phyloP scores from a whole-genome alignment of 2,329 filamentous ascomycete genomes.

The Trichoderma breve region DNA sequence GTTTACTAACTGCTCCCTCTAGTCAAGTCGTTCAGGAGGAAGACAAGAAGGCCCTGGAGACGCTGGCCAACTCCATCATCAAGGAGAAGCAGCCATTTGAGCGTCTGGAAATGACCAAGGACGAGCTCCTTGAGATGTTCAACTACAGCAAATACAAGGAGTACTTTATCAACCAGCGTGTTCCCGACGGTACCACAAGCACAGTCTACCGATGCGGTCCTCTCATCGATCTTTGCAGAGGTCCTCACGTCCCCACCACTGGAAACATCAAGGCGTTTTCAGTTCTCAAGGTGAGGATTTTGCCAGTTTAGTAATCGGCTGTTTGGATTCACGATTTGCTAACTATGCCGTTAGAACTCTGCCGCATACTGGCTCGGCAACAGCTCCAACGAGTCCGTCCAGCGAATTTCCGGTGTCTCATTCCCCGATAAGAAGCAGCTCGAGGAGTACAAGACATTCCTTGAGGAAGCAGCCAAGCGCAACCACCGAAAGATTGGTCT shows the following conservation, averaged over 20 bases:
- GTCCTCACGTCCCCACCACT: conserved; percentile 89
- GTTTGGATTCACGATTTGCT: conserved; percentile 12
- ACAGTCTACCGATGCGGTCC: conserved; percentile 95
- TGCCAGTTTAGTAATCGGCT: neutral
- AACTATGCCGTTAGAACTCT: conserved; percentile 53
- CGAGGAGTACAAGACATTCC: conserved; percentile 87
- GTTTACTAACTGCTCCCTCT: conserved; percentile 40
- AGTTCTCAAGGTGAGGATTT: conserved; percentile 66
- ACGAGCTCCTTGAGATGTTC: conserved; percentile 91
- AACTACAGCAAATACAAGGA: conserved; percentile 98
- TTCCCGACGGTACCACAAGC: conserved; percentile 82
- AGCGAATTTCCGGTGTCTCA: conserved; percentile 94
- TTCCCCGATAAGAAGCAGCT: conserved; percentile 95
- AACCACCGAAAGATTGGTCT: conserved; percentile 92
- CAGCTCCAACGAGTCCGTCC: conserved; percentile 88
- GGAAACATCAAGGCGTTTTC: conserved; percentile 92
- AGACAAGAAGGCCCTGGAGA: conserved; percentile 85
- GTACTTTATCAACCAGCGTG: conserved; percentile 73
- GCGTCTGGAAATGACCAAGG: conserved; percentile 83
- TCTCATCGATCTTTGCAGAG: conserved; percentile 91
- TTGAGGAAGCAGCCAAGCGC: conserved; percentile 96
- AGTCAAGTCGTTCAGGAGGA: conserved; percentile 68
- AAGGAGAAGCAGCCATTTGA: conserved; percentile 98
- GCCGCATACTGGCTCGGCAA: conserved; percentile 91
- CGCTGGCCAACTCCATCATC: conserved; percentile 75